phyloP scores from a whole-genome alignment of 2,329 filamentous ascomycete genomes.

The Alternaria gaisen region DNA sequence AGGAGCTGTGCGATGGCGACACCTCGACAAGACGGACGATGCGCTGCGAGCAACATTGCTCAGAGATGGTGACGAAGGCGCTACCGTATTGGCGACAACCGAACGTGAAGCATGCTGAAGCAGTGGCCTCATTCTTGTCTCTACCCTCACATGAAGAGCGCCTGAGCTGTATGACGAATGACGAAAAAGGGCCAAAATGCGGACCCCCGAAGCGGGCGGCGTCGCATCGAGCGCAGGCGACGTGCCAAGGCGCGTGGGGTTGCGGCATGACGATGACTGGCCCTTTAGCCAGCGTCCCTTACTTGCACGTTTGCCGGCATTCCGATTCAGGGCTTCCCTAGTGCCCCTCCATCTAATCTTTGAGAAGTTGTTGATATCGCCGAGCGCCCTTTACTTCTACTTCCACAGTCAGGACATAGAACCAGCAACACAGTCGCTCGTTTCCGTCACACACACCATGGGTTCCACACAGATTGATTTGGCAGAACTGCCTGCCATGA shows the following conservation, averaged over 20 bases:
- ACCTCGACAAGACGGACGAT: conserved; percentile 40
- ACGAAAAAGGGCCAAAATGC: conserved; percentile 23
- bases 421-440: not conserved
- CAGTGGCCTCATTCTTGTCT: conserved; percentile 51
- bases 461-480: conserved; percentile 42
- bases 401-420: not conserved
- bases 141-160: conserved; percentile 36
- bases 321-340: conserved; percentile 27
- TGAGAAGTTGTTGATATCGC: not conserved
- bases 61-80: conserved; percentile 22
- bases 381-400: conserved; percentile 1
- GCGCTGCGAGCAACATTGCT: conserved; percentile 16
- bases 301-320: conserved; percentile 27
- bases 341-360: conserved; percentile 21
- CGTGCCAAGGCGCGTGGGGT: conserved; percentile 37
- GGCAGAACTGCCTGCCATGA: conserved; percentile 56
- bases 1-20: conserved; percentile 40
- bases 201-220: conserved; percentile 15
- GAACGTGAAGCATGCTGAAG: conserved; percentile 53
- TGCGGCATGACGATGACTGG: conserved; percentile 28
- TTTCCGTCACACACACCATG: conserved; percentile 35
- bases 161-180: conserved; percentile 21
- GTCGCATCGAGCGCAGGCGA: conserved; percentile 31
- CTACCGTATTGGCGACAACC: conserved; percentile 29
- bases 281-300: conserved; percentile 9